Percentiles rank a stretch among this genome's conserved stretches.
Conservation (phyloP, 148 eudicot species). For the Nyssa sinensis region DNA sequence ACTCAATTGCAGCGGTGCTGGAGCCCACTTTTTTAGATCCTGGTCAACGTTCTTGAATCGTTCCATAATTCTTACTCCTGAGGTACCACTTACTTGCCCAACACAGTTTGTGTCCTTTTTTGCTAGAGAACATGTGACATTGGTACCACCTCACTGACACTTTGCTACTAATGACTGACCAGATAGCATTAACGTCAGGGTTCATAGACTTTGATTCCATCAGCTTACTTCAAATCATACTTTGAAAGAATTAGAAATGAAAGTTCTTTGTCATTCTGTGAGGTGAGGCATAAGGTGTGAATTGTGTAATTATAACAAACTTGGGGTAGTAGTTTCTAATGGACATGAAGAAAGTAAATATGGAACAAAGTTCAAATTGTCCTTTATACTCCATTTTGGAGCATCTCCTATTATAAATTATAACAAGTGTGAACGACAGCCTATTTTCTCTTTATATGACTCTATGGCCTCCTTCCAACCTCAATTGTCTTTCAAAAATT, state of each 20-base stretch:
- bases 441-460: background rate
- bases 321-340: background rate
- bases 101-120: background rate
- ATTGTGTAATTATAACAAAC: background rate
- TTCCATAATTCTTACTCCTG: conserved; percentile 90
- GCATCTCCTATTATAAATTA: background rate
- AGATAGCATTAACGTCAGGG: background rate
- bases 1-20: conserved; percentile 75
- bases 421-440: background rate
- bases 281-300: background rate
- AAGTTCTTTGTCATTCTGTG: background rate
- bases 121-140: background rate
- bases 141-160: background rate
- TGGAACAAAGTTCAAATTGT: background rate
- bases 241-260: background rate
- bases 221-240: background rate
- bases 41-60: conserved; percentile 85
- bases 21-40: conserved; percentile 92
- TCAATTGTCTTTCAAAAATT: background rate
- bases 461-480: background rate
- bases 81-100: conserved; percentile 40
- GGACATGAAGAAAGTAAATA: background rate
- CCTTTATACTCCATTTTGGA: background rate
- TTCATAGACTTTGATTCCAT: background rate
- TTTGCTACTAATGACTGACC: background rate